Percentiles rank a stretch among this genome's conserved stretches.
Evolutionary conservation across 108 stramenopile genomes (phyloP).

Genomic region (Mayamaea pseudoterrestris): DNA sequence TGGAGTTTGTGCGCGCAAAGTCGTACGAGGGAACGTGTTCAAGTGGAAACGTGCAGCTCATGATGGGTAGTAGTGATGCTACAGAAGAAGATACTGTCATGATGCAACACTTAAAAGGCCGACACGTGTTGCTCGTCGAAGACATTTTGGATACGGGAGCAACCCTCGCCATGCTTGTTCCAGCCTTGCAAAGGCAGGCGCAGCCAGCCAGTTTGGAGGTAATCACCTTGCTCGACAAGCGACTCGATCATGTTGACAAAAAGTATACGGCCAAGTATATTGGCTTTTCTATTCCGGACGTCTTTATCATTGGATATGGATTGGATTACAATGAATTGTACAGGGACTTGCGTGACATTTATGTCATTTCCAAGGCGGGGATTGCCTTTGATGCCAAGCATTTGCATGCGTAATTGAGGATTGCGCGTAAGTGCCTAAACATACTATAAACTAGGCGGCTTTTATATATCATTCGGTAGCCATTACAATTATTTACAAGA

Average conservation of each 20-base stretch:
- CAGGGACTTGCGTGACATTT: slow-evolving; percentile 45
- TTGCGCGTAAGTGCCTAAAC: no score
- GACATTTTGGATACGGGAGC: slow-evolving; percentile 66
- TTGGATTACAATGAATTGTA: slow-evolving; percentile 60
- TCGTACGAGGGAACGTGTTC: slow-evolving; percentile 36
- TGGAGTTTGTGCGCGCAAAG: slow-evolving; percentile 38
- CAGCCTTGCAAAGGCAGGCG: slow-evolving; percentile 14
- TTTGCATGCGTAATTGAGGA: neutral
- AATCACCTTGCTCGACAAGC: slow-evolving; percentile 33
- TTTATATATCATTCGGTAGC: no score
- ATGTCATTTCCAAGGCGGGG: slow-evolving; percentile 38
- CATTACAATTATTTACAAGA: slow-evolving; percentile 35
- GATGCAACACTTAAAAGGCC: slow-evolving; percentile 14
- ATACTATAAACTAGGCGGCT: no score
- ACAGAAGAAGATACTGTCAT: slow-evolving; percentile 20
- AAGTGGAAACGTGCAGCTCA: slow-evolving; percentile 17
- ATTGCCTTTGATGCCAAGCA: slow-evolving; percentile 29
- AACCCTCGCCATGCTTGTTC: slow-evolving; percentile 30
- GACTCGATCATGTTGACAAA: slow-evolving; percentile 9
- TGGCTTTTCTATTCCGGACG: slow-evolving; percentile 51
- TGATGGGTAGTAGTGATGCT: no score
- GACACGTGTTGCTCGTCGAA: slow-evolving; percentile 46
- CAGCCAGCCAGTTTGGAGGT: slow-evolving; percentile 24
- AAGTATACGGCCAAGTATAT: slow-evolving; percentile 32
- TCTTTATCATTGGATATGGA: slow-evolving; percentile 55